These are phyloP conservation scores for Aspergillus incahuasiensis DNA, from an alignment of 495 filamentous ascomycete genomes.

Conservation along the genomic window DNA sequence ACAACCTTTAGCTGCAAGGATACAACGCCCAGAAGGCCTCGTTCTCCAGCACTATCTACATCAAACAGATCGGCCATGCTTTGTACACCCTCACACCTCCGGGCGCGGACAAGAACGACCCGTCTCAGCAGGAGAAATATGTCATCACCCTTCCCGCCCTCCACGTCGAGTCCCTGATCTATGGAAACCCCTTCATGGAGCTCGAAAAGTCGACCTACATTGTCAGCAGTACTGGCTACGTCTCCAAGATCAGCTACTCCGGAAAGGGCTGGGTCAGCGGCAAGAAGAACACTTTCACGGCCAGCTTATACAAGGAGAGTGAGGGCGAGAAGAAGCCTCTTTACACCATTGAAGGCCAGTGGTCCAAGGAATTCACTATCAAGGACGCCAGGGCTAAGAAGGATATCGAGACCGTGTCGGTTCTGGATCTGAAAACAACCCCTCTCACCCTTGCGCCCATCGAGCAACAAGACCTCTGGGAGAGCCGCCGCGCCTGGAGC, in stretches of 20 bases:
- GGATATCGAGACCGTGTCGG: constrained; percentile 65
- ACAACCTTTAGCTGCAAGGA: constrained; percentile 61
- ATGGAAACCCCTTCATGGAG: constrained; percentile 86
- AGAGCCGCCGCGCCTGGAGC: constrained; percentile 83
- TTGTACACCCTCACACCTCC: constrained; percentile 67
- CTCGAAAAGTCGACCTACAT: constrained; percentile 80
- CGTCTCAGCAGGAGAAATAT: constrained; percentile 60
- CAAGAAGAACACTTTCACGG: constrained; percentile 90
- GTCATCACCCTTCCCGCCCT: constrained; percentile 89
- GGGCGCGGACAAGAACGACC: constrained; percentile 41
- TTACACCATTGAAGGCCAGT: constrained; percentile 85
- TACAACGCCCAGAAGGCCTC: constrained; percentile 98
- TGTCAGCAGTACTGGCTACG: constrained; percentile 76
- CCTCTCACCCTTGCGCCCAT: constrained; percentile 68
- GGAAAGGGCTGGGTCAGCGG: constrained; percentile 92
- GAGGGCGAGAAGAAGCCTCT: constrained; percentile 75
- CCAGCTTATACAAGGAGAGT: constrained; percentile 64
- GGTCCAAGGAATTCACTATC: constrained; percentile 81
- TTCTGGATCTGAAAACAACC: constrained; percentile 55
- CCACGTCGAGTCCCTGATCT: constrained; percentile 92
- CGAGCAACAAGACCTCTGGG: constrained; percentile 79
- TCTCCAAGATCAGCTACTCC: constrained; percentile 88
- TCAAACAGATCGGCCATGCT: constrained; percentile 97
- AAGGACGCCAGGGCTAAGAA: constrained; percentile 66
- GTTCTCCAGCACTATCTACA: constrained; percentile 86